Percentiles rank a stretch among this genome's conserved stretches.
Conservation (phyloP, 306 rosid genomes). For the Casuarina cunninghamiana region DNA sequence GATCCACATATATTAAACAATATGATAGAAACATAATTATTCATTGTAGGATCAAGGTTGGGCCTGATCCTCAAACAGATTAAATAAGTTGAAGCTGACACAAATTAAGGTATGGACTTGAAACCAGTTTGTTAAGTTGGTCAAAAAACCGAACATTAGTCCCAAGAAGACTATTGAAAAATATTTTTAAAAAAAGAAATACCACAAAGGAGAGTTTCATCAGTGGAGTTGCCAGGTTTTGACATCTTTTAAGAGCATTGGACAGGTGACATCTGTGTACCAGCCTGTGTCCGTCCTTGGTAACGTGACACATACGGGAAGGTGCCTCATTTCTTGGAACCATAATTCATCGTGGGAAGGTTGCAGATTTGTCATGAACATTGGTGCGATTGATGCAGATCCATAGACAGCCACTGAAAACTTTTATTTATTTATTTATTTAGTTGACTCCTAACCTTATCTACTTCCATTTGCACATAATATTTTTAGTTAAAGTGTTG, state of each 20-base stretch:
- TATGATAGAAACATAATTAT: no score
- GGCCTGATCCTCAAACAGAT: no score
- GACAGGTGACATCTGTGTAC: neutral
- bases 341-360: neutral
- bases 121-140: neutral
- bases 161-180: no score
- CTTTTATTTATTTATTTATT: neutral
- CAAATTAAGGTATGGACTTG: neutral
- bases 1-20: no score
- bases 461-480: neutral
- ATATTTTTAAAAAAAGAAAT: neutral
- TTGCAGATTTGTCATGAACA: neutral
- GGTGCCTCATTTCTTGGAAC: neutral
- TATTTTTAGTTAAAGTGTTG: no score
- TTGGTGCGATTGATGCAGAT: slow-evolving; percentile 1
- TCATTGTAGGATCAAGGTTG: no score
- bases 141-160: no score
- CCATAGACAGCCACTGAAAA: neutral
- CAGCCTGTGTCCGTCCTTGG: neutral
- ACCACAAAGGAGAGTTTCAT: neutral
- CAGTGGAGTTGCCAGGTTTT: neutral
- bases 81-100: no score
- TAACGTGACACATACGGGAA: neutral
- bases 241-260: neutral
- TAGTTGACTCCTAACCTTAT: neutral